Evolutionary conservation across 2,329 filamentous ascomycete genomes (phyloP).

Genomic region (Alternaria rosae): DNA sequence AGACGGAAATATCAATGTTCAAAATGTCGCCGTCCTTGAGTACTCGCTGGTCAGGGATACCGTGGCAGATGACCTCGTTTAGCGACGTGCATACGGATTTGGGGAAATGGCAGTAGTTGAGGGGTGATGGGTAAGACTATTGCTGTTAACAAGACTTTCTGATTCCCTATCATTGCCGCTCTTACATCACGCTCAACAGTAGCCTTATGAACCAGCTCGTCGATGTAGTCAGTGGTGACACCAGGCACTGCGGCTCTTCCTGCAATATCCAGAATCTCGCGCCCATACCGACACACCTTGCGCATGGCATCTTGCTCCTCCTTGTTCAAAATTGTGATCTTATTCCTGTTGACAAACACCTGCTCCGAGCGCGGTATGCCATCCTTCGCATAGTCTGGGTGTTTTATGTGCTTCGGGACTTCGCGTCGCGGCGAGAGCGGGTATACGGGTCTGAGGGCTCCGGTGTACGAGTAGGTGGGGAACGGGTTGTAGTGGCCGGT

Average conservation of each 20-base stretch:
- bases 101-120: slow-evolving; percentile 96
- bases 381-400: slow-evolving; percentile 87
- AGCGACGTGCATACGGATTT: slow-evolving; percentile 97
- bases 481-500: slow-evolving; percentile 92
- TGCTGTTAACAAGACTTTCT: slow-evolving; percentile 20
- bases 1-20: slow-evolving; percentile 95
- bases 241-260: slow-evolving; percentile 86
- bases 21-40: slow-evolving; percentile 93
- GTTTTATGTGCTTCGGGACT: slow-evolving; percentile 79
- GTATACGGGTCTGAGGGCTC: slow-evolving; percentile 83
- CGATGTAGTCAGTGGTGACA: slow-evolving; percentile 93
- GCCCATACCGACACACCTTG: slow-evolving; percentile 83
- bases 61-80: slow-evolving; percentile 98
- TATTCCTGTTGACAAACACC: slow-evolving; percentile 74
- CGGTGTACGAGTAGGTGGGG: slow-evolving; percentile 84
- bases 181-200: slow-evolving; percentile 90
- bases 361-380: slow-evolving; percentile 75
- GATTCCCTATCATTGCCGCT: slow-evolving; percentile 1
- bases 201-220: slow-evolving; percentile 93
- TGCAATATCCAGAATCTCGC: slow-evolving; percentile 92
- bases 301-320: slow-evolving; percentile 88
- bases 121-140: slow-evolving; percentile 90
- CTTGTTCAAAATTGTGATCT: slow-evolving; percentile 81
- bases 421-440: slow-evolving; percentile 49
- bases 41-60: slow-evolving; percentile 89